These are phyloP conservation scores for Microsporum audouinii DNA, from an alignment of 2,329 filamentous ascomycete species.

Conservation along the genomic window DNA sequence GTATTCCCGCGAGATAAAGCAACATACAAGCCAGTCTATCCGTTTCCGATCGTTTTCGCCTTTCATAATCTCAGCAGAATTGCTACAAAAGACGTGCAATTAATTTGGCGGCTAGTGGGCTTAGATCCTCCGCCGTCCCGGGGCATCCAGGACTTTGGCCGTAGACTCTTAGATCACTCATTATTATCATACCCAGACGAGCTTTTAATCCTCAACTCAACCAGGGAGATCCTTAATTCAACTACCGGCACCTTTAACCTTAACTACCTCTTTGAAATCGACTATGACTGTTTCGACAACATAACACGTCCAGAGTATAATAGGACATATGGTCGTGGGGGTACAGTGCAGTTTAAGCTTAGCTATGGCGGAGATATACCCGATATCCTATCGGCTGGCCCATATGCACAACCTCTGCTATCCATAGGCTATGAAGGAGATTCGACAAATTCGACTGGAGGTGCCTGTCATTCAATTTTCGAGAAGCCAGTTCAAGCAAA, in stretches of 20 bases:
- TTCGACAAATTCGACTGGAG: background rate
- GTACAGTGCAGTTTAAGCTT: background rate
- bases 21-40: background rate
- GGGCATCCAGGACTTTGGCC: too few species aligned
- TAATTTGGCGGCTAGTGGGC: too few species aligned
- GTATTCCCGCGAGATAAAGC: background rate
- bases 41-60: background rate
- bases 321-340: background rate
- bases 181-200: background rate
- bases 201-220: background rate
- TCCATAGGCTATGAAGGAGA: background rate
- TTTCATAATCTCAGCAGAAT: background rate
- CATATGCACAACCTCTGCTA: background rate
- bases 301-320: background rate
- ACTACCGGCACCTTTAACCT: background rate
- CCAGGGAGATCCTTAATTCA: background rate
- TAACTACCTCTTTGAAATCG: too few species aligned
- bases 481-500: background rate
- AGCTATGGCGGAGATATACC: background rate
- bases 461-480: background rate
- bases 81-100: too few species aligned
- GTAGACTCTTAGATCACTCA: background rate
- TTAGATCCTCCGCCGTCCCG: too few species aligned
- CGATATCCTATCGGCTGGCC: background rate
- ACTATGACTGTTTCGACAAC: background rate